Conservation (phyloP, 176 grass and related monocot genomes). For the Miscanthus lutarioriparius region DNA sequence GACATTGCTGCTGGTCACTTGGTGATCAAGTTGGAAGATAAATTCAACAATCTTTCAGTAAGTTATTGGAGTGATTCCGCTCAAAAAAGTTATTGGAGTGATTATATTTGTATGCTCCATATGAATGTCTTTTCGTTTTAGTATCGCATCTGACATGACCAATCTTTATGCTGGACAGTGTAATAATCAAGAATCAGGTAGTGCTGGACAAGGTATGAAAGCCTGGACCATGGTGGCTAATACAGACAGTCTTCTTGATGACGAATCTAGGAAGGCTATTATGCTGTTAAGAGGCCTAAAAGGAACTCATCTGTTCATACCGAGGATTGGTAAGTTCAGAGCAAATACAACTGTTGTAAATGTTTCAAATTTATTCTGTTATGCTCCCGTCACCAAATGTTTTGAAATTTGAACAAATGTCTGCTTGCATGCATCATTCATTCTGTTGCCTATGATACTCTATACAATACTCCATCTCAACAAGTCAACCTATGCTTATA, state of each 20-base stretch:
- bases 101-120: background rate
- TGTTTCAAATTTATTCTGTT: background rate
- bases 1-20: slow-evolving; percentile 11
- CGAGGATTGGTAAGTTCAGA: slow-evolving; percentile 65
- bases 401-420: background rate
- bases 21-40: slow-evolving; percentile 41
- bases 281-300: slow-evolving; percentile 76
- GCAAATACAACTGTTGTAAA: background rate
- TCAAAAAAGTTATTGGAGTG: slow-evolving; percentile 36
- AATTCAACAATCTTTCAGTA: slow-evolving; percentile 36
- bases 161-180: slow-evolving; percentile 26
- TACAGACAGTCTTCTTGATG: slow-evolving; percentile 67
- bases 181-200: slow-evolving; percentile 29
- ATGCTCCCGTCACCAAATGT: background rate
- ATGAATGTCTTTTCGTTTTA: slow-evolving; percentile 8
- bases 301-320: slow-evolving; percentile 77
- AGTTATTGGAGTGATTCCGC: slow-evolving; percentile 30
- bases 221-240: slow-evolving; percentile 87
- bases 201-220: slow-evolving; percentile 49
- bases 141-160: slow-evolving; percentile 12
- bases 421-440: background rate
- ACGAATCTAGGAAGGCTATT: slow-evolving; percentile 70
- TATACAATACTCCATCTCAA: background rate
- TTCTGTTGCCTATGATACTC: background rate
- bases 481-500: background rate